Percentiles rank a stretch among this genome's conserved stretches.
Conservation (phyloP, 1,139 yeast species). For the Kodamaea anthophila region DNA sequence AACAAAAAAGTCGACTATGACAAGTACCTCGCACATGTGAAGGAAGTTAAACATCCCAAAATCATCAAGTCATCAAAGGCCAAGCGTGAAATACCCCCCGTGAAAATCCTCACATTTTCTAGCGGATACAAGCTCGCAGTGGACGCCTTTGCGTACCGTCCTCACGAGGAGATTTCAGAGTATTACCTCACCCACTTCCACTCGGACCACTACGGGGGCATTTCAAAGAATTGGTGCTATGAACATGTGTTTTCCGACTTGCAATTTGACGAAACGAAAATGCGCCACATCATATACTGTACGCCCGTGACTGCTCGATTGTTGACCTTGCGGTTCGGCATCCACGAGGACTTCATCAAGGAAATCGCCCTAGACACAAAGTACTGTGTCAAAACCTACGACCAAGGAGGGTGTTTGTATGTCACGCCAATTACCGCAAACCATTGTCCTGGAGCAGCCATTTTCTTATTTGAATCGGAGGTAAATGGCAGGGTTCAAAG, state of each 20-base stretch:
- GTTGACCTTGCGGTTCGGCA: conserved; percentile 47
- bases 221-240: conserved; percentile 66
- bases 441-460: conserved; percentile 93
- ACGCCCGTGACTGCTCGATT: conserved; percentile 62
- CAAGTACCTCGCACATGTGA: conserved; percentile 2
- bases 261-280: conserved; percentile 30
- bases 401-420: conserved; percentile 36
- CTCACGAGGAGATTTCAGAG: conserved; percentile 37
- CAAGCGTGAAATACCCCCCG: conserved; percentile 44
- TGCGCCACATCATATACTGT: conserved; percentile 50
- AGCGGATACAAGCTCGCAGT: conserved; percentile 41
- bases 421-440: conserved; percentile 77
- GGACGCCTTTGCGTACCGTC: conserved; percentile 61
- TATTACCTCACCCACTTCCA: conserved; percentile 82
- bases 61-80: conserved; percentile 12
- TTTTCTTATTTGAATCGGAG: conserved; percentile 62
- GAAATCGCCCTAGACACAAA: conserved; percentile 40
- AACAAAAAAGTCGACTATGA: conserved; percentile 7
- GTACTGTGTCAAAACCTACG: conserved; percentile 21
- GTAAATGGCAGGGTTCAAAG: conserved; percentile 21
- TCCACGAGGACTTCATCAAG: conserved; percentile 47
- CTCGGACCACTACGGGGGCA: conserved; percentile 88
- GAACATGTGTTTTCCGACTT: conserved; percentile 32
- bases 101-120: conserved; percentile 45
- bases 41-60: conserved; percentile 19